Base-by-base conservation (phyloP, 2,329 filamentous ascomycete genomes). In the Herpotrichia juniperi region DNA sequence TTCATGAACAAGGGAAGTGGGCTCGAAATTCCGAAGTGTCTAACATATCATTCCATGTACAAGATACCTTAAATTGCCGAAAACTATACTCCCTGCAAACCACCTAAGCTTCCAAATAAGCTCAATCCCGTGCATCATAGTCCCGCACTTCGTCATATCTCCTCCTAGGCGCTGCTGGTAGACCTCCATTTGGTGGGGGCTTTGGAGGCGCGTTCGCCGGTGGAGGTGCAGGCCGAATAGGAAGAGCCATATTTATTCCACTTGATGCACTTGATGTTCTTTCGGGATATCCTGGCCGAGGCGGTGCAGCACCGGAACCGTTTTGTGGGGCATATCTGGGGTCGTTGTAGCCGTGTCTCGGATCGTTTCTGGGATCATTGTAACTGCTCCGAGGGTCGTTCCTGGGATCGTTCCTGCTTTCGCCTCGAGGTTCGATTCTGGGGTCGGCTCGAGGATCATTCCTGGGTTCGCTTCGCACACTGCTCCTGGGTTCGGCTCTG, bases 141-240 rank as follows among this genome's bases (percentile, higher is more conserved):
- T 17, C 53, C 68, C 37, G 66, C 39, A 66, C 62, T 46, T 70
- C 69, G 47, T 54, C 65, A 43, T 73, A 70, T 67, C 66, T 70
- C 54, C 70, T 61, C 53, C 68, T 61, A 8, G 68, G 62, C 7
- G 61, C 61, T 14, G 65, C 51, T 14, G 69, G 69, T 17, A 70
- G 26, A 5, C 59, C 63, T 14, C 67, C 67, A 32, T 62, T 66
- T 7, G 61, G 61, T 8, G 63, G 53, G 5, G 55, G 60, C 50
- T 64, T 63, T 24, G 63, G 62, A 9, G 69, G 56, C 1, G 65
- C 64, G 16, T 66, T 61, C 14, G 53, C 61, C 17, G 71, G 64
- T 12, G 62, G 62, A 4, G 75, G 75, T 22, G 76, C 76, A 35
- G 77, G 77, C 50, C 78, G 67, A 37, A 80, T 78, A 10, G 78